These are phyloP conservation scores for Ophiosphaerella herpotricha DNA, from an alignment of 2,329 filamentous ascomycete species.

Conservation along the genomic window DNA sequence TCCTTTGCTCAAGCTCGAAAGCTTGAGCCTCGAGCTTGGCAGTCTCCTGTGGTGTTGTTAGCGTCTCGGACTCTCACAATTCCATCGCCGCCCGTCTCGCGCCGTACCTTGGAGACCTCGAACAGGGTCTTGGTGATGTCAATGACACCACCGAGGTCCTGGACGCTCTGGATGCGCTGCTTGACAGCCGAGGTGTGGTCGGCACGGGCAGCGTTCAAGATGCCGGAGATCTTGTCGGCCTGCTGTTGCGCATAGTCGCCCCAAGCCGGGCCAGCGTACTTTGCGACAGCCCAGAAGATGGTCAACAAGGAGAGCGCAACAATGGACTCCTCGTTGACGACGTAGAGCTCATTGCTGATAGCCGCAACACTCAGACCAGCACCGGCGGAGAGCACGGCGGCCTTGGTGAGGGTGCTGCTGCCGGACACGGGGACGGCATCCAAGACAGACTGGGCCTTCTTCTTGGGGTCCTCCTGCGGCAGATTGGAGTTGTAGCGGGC, in stretches of 20 bases:
- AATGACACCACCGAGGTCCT: conserved; percentile 92
- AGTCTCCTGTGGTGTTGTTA: conserved; percentile 72
- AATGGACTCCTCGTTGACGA: conserved; percentile 98
- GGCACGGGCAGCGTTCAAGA: conserved; percentile 89
- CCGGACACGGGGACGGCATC: conserved; percentile 92
- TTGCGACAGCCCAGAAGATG: conserved; percentile 90
- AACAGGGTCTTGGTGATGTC: conserved; percentile 97
- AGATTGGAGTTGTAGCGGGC: conserved; percentile 76
- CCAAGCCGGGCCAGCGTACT: conserved; percentile 92
- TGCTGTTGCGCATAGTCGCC: conserved; percentile 88
- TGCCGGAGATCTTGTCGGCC: conserved; percentile 89
- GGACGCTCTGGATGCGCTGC: conserved; percentile 88
- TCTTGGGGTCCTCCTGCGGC: conserved; percentile 87
- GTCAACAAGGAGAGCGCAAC: conserved; percentile 90
- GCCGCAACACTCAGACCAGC: conserved; percentile 91
- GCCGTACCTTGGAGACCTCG: conserved; percentile 90
- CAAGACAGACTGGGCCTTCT: conserved; percentile 94
- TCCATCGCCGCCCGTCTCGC: conserved; percentile 4
- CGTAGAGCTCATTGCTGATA: conserved; percentile 99
- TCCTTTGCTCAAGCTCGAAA: conserved; percentile 96
- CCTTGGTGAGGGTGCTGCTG: conserved; percentile 91
- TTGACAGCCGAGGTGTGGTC: conserved; percentile 97
- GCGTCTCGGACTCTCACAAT: conserved; percentile 4
- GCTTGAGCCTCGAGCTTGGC: conserved; percentile 94
- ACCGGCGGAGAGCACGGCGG: conserved; percentile 90